These are phyloP conservation scores for Fragosphaeria purpurea DNA, from an alignment of 2,329 filamentous ascomycete genomes.

Conservation along the genomic window DNA sequence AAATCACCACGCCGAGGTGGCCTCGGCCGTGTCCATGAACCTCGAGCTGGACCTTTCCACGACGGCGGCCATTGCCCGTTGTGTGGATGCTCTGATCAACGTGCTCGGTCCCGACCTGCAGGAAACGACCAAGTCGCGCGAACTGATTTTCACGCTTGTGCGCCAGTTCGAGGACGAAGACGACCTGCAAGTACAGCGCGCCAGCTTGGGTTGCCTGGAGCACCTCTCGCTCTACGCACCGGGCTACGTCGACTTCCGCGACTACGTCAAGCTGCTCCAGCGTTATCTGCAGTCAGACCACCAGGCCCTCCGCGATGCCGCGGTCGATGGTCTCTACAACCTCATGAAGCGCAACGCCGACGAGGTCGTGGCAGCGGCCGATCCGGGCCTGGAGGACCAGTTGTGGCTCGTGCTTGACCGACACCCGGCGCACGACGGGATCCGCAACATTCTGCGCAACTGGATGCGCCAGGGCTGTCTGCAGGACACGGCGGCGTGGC, in stretches of 20 bases:
- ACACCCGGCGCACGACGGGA: slow-evolving; percentile 62
- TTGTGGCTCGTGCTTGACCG: slow-evolving; percentile 84
- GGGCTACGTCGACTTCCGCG: slow-evolving; percentile 70
- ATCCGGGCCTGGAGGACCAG: slow-evolving; percentile 75
- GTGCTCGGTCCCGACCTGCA: slow-evolving; percentile 92
- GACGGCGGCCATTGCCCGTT: slow-evolving; percentile 71
- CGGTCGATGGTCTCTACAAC: slow-evolving; percentile 82
- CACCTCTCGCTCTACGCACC: slow-evolving; percentile 89
- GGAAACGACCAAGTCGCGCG: slow-evolving; percentile 81
- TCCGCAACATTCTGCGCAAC: slow-evolving; percentile 80
- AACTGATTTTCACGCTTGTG: slow-evolving; percentile 81
- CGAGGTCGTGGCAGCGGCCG: slow-evolving; percentile 67
- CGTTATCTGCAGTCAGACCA: slow-evolving; percentile 62
- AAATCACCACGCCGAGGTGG: slow-evolving; percentile 77
- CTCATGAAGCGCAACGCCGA: slow-evolving; percentile 88
- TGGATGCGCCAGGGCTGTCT: slow-evolving; percentile 90
- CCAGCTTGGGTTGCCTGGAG: slow-evolving; percentile 74
- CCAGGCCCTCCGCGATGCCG: slow-evolving; percentile 62
- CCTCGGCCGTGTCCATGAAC: slow-evolving; percentile 75
- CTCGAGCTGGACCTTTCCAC: slow-evolving; percentile 79
- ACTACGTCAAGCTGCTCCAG: slow-evolving; percentile 77
- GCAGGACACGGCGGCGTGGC: slow-evolving; percentile 71
- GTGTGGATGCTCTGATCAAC: slow-evolving; percentile 91
- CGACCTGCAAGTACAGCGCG: slow-evolving; percentile 59
- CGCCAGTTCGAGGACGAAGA: slow-evolving; percentile 71